Percentiles rank a stretch among this genome's conserved stretches.
These are phyloP conservation scores for Pythium dissotocum DNA, from an alignment of 352 stramenopile genomes.

Conservation along the genomic window DNA sequence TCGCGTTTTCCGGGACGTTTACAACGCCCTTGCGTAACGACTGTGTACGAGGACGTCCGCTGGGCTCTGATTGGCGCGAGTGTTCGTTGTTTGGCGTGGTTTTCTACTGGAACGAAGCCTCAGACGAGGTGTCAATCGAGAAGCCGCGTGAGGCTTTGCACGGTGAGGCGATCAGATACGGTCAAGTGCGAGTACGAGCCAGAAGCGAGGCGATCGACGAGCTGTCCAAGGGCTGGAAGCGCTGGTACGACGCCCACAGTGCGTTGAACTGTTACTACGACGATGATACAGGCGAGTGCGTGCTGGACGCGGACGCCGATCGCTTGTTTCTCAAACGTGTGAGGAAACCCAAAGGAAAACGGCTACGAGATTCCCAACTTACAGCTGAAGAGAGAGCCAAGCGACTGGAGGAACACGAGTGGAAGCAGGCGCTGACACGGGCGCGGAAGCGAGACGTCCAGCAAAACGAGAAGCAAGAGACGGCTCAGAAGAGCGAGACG, in stretches of 20 bases:
- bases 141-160: slow-evolving; percentile 56
- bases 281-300: slow-evolving; percentile 58
- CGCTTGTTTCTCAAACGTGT: slow-evolving; percentile 42
- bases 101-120: slow-evolving; percentile 50
- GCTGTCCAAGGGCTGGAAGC: slow-evolving; percentile 41
- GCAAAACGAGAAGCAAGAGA: slow-evolving; percentile 27
- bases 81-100: slow-evolving; percentile 47
- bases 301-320: slow-evolving; percentile 54
- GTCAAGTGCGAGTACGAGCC: slow-evolving; percentile 46
- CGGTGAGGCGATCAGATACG: slow-evolving; percentile 56
- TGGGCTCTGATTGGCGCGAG: slow-evolving; percentile 55
- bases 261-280: slow-evolving; percentile 72
- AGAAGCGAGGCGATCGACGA: slow-evolving; percentile 71
- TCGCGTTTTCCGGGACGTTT: slow-evolving; percentile 49
- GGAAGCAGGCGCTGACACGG: slow-evolving; percentile 58
- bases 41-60: slow-evolving; percentile 35
- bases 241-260: slow-evolving; percentile 57
- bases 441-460: slow-evolving; percentile 39
- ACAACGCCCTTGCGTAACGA: slow-evolving; percentile 40
- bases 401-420: slow-evolving; percentile 60
- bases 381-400: slow-evolving; percentile 27
- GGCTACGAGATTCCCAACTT: slow-evolving; percentile 25
- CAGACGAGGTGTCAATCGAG: slow-evolving; percentile 42
- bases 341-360: slow-evolving; percentile 2
- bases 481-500: slow-evolving; percentile 23